Evolutionary conservation across 2,329 filamentous ascomycete genomes (phyloP).

Genomic region (Fragosphaeria purpurea): DNA sequence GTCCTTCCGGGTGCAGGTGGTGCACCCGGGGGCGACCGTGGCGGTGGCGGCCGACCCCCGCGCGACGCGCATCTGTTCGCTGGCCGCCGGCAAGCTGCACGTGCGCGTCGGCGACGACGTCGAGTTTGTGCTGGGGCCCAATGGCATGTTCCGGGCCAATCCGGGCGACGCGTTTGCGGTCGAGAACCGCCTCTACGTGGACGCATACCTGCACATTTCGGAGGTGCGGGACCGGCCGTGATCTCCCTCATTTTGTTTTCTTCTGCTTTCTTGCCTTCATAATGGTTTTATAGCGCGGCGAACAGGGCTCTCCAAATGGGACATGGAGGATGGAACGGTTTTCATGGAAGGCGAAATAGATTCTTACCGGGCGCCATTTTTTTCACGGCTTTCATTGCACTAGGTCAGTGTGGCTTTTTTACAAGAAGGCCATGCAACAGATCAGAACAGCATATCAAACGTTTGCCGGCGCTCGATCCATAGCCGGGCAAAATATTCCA

Average conservation of each 20-base stretch:
- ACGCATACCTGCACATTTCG: slow-evolving; percentile 30
- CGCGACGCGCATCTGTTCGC: slow-evolving; percentile 18
- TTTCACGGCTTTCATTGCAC: background rate
- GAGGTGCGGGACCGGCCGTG: background rate
- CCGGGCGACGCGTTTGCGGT: slow-evolving; percentile 28
- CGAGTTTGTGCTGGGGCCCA: slow-evolving; percentile 31
- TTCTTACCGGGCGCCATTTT: background rate
- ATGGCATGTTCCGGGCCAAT: slow-evolving; percentile 34
- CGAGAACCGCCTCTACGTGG: slow-evolving; percentile 34
- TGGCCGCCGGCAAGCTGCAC: slow-evolving; percentile 22
- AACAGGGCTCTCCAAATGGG: no score
- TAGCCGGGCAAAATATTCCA: no score
- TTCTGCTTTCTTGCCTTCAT: no score
- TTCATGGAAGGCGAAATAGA: no score
- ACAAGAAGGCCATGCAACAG: no score
- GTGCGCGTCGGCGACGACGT: slow-evolving; percentile 19
- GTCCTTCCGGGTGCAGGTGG: slow-evolving; percentile 18
- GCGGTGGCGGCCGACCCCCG: slow-evolving; percentile 12
- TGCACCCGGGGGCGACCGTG: slow-evolving; percentile 15
- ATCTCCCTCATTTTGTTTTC: background rate
- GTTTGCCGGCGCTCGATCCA: no score
- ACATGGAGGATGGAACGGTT: no score
- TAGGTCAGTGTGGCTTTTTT: background rate
- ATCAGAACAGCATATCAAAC: no score
- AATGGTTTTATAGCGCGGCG: no score